Percentiles rank a stretch among this genome's conserved stretches.
phyloP scores from a whole-genome alignment of 768 basidiomycete species.

The Leccinum subgranulosum region DNA sequence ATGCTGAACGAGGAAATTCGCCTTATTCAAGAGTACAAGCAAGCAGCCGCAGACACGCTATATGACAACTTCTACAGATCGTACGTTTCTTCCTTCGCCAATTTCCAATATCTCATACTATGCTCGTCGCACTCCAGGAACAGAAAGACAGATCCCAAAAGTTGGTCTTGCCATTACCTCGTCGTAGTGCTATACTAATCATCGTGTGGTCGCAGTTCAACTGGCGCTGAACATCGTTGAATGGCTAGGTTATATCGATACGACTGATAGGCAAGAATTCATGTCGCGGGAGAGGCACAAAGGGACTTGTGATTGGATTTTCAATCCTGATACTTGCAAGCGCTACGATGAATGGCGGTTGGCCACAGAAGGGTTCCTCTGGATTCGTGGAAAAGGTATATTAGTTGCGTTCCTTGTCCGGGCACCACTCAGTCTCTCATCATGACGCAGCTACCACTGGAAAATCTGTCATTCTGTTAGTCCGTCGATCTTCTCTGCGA shows the following conservation, averaged over 20 bases:
- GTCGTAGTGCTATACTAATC: conserved; percentile 1
- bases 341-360: conserved; percentile 20
- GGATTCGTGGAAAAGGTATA: conserved; percentile 25
- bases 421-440: conserved; percentile 1
- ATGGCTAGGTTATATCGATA: conserved; percentile 25
- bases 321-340: conserved; percentile 16
- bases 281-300: conserved; percentile 23
- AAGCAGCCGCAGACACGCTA: conserved; percentile 9
- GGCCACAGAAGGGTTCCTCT: conserved; percentile 20
- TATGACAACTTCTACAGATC: conserved; percentile 21
- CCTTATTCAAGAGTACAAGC: conserved; percentile 21
- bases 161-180: conserved; percentile 4
- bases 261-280: conserved; percentile 23
- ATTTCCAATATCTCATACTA: background rate
- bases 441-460: conserved; percentile 15
- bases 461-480: conserved; percentile 25
- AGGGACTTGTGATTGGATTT: conserved; percentile 26
- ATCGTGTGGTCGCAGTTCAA: conserved; percentile 15
- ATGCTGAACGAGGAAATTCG: conserved; percentile 23
- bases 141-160: conserved; percentile 21
- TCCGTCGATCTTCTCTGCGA: background rate
- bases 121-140: conserved; percentile 9
- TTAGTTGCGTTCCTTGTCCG: background rate
- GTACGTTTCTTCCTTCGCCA: conserved; percentile 3
- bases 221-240: conserved; percentile 18